Conservation (phyloP, 352 stramenopile species). For the Halophytophthora batemanensis region DNA sequence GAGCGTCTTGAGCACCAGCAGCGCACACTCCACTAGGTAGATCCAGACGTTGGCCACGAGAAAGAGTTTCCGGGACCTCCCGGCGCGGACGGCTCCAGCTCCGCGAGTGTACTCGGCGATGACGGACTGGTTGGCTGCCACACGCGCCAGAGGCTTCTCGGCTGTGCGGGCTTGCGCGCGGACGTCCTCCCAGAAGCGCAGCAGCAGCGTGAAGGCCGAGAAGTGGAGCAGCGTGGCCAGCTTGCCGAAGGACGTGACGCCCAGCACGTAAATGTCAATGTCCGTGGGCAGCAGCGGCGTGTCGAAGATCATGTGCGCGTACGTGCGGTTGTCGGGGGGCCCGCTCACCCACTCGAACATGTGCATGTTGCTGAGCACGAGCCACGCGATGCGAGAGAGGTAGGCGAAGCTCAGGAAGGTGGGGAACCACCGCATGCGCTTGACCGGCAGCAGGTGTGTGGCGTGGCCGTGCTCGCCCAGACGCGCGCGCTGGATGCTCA, state of each 20-base stretch:
- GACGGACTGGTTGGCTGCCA: conserved; percentile 69
- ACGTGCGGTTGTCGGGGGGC: conserved; percentile 34
- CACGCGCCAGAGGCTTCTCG: conserved; percentile 54
- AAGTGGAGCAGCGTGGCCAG: conserved; percentile 80
- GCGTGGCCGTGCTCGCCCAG: conserved; percentile 78
- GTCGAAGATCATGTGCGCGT: conserved; percentile 74
- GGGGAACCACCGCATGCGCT: conserved; percentile 82
- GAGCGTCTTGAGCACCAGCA: conserved; percentile 70
- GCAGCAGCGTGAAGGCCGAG: conserved; percentile 74
- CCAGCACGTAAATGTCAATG: conserved; percentile 82
- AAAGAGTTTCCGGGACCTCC: conserved; percentile 59
- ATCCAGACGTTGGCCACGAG: conserved; percentile 83
- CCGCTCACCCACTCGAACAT: conserved; percentile 79
- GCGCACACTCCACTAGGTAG: conserved; percentile 67
- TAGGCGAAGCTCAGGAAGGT: conserved; percentile 77
- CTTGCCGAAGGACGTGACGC: conserved; percentile 72
- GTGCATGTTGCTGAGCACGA: conserved; percentile 76
- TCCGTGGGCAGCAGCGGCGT: conserved; percentile 64
- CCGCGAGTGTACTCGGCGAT: conserved; percentile 69
- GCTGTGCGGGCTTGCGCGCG: conserved; percentile 45
- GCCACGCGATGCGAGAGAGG: conserved; percentile 68
- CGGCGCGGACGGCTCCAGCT: conserved; percentile 36
- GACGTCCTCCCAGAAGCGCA: conserved; percentile 83
- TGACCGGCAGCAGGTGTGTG: conserved; percentile 75
- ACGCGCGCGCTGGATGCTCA: conserved; percentile 67